These are phyloP conservation scores for Saitozyma sp. DNA, from an alignment of 768 basidiomycete genomes.

Conservation along the genomic window DNA sequence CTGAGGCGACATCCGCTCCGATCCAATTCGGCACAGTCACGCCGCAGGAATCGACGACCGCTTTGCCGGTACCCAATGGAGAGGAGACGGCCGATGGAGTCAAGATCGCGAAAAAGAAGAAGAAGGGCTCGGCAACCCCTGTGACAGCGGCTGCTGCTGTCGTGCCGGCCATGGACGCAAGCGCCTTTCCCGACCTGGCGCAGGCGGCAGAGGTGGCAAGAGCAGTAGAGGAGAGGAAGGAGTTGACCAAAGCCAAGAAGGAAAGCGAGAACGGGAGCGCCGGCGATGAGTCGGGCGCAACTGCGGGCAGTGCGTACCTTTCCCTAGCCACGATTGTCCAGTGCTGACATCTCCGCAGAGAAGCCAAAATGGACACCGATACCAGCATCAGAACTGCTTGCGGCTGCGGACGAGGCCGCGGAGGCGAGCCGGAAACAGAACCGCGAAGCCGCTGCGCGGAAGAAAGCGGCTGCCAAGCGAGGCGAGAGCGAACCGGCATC, in stretches of 20 bases:
- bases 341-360: conserved; percentile 47
- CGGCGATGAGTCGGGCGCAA: conserved; percentile 15
- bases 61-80: neutral
- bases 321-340: neutral
- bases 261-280: conserved; percentile 25
- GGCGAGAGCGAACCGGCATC: no score
- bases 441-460: conserved; percentile 12
- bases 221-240: conserved; percentile 31
- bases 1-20: neutral
- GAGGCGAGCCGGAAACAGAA: conserved; percentile 22
- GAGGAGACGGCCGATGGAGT: neutral
- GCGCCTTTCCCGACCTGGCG: conserved; percentile 43
- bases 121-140: conserved; percentile 19
- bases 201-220: conserved; percentile 32
- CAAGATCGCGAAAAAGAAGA: conserved; percentile 11
- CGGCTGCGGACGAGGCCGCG: conserved; percentile 56
- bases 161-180: conserved; percentile 19
- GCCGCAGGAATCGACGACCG: neutral
- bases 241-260: conserved; percentile 22
- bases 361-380: conserved; percentile 67
- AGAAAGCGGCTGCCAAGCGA: conserved; percentile 9
- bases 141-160: conserved; percentile 8
- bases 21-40: conserved; percentile 6
- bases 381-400: conserved; percentile 61
- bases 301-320: conserved; percentile 23